Base-by-base conservation (phyloP, 768 basidiomycete species). In the Piloderma croceum region DNA sequence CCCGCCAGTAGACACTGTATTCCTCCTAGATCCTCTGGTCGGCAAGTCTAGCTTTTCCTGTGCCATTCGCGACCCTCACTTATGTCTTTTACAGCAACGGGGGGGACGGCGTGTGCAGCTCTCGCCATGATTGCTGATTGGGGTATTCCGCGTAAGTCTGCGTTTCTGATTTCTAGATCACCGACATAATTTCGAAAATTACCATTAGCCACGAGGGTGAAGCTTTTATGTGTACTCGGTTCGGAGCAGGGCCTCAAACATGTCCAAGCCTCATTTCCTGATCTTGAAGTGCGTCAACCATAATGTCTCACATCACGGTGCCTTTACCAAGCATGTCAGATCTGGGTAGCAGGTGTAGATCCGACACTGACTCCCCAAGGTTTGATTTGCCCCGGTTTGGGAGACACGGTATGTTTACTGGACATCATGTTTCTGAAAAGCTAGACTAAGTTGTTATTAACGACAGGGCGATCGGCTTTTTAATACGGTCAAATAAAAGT, bases 61-160 rank as follows among this genome's bases (percentile, higher is more conserved):
- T n/a, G n/a, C n/a, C n/a, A n/a, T n/a, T n/a, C n/a, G n/a, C n/a
- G n/a, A n/a, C n/a, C n/a, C n/a, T n/a, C n/a, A n/a, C n/a, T n/a
- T n/a, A n/a, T n/a, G n/a, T n/a, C n/a, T n/a, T n/a, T n/a, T n/a
- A n/a, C n/a, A n/a, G n/a, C 94, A 0, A 97, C 94, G 3, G 94
- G 92, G 38, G 88, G 90, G 9, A 97, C 94, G 4, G 90, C 88
- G 3, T 73, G 76, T 46, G 92, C 94, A 13, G 93, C 93, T 7
- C 59, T 97, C 41, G 54, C 74, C 37, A 97, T 96, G 90, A 72
- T 94, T 38, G 51, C 71, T 2, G 90, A 90, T 39, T 90, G 87
- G 88, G 87, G 88, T 21, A 71, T 89, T 50, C 69, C 81, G 12
- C 43, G 88, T 86, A 49, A 47, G 74, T 54, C 12, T 23, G 21